A percentile compares a stretch with the other conserved stretches of the same genome.
phyloP scores from a whole-genome alignment of 2,329 filamentous ascomycete species.

The Emergomyces orientalis region DNA sequence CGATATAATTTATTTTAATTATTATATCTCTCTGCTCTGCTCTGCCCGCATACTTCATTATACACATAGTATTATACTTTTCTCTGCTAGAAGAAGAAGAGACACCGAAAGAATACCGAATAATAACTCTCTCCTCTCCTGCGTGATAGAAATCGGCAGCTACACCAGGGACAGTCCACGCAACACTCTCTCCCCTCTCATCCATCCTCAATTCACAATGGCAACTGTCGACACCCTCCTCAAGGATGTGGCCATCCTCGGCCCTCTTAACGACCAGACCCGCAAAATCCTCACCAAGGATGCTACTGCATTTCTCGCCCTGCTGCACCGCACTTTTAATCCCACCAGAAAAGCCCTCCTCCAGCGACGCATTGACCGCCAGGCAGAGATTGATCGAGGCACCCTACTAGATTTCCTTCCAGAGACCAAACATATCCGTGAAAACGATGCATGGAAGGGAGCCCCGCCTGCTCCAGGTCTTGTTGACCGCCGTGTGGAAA shows the following conservation, averaged over 20 bases:
- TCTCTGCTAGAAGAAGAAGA: neutral
- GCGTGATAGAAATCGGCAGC: neutral
- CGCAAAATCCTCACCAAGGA: constrained; percentile 87
- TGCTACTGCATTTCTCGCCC: constrained; percentile 81
- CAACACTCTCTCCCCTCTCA: too few relatives aligned
- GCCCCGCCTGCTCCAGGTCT: constrained; percentile 85
- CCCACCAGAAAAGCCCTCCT: constrained; percentile 76
- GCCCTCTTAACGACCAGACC: constrained; percentile 64
- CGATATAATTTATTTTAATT: neutral
- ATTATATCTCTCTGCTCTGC: too few relatives aligned
- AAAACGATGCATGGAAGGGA: constrained; percentile 88
- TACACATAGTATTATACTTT: neutral
- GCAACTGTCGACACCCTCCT: constrained; percentile 65
- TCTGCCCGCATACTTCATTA: neutral
- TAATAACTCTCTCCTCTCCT: neutral
- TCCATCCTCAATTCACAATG: too few relatives aligned
- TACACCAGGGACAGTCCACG: too few relatives aligned
- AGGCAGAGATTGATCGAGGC: constrained; percentile 88
- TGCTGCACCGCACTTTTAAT: constrained; percentile 94
- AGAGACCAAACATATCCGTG: constrained; percentile 90
- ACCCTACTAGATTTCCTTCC: constrained; percentile 85
- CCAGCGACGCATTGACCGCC: constrained; percentile 73
- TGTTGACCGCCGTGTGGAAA: constrained; percentile 89
- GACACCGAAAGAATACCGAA: neutral
- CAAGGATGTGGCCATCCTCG: constrained; percentile 79